Evolutionary conservation across 495 filamentous ascomycete species (phyloP).

Genomic region (Trichoderma reesei): DNA sequence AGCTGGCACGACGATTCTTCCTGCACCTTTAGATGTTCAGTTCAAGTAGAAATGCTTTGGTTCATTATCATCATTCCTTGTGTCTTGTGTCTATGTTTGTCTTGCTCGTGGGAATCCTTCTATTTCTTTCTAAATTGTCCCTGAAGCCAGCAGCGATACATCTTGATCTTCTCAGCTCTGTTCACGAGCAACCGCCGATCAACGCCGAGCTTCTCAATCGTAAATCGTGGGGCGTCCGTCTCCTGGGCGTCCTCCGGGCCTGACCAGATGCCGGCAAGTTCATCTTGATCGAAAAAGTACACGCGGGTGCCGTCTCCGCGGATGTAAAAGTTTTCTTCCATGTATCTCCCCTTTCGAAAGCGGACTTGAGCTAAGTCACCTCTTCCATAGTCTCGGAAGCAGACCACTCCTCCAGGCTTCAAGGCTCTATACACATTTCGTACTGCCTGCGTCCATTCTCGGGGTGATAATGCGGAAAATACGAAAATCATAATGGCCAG

Average conservation of each 20-base stretch:
- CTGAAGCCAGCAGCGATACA: conserved; percentile 98
- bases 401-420: conserved; percentile 79
- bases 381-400: conserved; percentile 92
- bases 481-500: conserved; percentile 92
- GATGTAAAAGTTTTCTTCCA: conserved; percentile 95
- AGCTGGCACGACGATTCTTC: too few relatives aligned
- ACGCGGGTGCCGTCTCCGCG: conserved; percentile 92
- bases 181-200: conserved; percentile 89
- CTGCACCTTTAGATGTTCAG: too few relatives aligned
- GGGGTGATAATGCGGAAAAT: conserved; percentile 80
- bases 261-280: conserved; percentile 74
- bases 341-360: conserved; percentile 85
- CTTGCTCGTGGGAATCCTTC: too few relatives aligned
- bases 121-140: conserved; percentile 73
- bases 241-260: conserved; percentile 19
- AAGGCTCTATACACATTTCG: conserved; percentile 70
- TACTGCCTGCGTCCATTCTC: conserved; percentile 75
- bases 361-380: conserved; percentile 93
- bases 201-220: conserved; percentile 65
- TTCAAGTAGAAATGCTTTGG: too few relatives aligned
- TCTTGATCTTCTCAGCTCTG: conserved; percentile 79
- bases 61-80: too few relatives aligned
- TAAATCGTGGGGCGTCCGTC: conserved; percentile 36
- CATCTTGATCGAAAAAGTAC: conserved; percentile 88
- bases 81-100: too few relatives aligned